Evolutionary conservation across 768 basidiomycete genomes (phyloP).

Genomic region (Boletus sp.): DNA sequence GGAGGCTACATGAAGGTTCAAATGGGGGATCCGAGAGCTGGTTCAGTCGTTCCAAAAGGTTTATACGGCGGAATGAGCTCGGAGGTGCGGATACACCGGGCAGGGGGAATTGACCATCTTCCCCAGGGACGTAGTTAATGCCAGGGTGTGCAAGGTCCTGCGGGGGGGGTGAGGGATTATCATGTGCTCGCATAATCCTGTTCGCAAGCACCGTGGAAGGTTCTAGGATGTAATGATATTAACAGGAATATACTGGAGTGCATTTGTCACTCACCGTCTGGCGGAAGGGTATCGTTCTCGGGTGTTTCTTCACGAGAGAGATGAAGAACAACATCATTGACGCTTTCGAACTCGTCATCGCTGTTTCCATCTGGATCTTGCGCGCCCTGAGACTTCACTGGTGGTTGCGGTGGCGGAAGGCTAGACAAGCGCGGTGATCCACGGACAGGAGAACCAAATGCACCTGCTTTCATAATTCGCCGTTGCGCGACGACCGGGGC

Average conservation of each 20-base stretch:
- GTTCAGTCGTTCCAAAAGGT: conserved; percentile 28
- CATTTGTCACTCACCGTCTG: conserved; percentile 40
- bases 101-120: conserved; percentile 16
- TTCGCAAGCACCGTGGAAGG: conserved; percentile 66
- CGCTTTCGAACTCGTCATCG: conserved; percentile 32
- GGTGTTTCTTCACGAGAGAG: conserved; percentile 46
- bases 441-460: conserved; percentile 36
- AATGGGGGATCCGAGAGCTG: conserved; percentile 11
- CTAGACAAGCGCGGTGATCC: conserved; percentile 52
- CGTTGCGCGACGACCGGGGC: conserved; percentile 32
- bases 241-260: conserved; percentile 3
- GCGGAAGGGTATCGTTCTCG: conserved; percentile 40
- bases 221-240: conserved; percentile 38
- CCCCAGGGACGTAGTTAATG: conserved; percentile 14
- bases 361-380: conserved; percentile 22
- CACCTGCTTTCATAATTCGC: conserved; percentile 25
- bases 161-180: conserved; percentile 74
- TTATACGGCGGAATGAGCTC: conserved; percentile 32
- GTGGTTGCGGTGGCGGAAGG: conserved; percentile 29
- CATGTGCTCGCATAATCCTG: conserved; percentile 63
- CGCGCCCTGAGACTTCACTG: conserved; percentile 14
- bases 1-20: neutral
- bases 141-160: conserved; percentile 17
- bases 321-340: conserved; percentile 21
- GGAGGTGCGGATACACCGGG: conserved; percentile 20